A percentile compares a stretch with the other conserved stretches of the same genome.
phyloP scores from a whole-genome alignment of 164 flowering plant species.

The Vitis vinifera region DNA sequence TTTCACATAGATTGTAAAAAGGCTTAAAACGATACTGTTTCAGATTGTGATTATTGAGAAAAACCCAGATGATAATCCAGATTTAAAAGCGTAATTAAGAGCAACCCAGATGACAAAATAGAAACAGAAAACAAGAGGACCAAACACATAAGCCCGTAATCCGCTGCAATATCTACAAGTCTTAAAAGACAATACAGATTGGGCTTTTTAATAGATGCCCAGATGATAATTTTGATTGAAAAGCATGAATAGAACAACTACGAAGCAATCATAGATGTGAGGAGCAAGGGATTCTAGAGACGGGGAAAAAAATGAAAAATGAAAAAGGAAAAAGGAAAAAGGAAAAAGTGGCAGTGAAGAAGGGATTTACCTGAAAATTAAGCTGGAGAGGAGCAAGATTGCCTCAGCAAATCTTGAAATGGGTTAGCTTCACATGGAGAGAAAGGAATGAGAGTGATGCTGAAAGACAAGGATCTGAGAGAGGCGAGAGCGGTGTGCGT shows the following conservation, averaged over 20 bases:
- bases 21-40: neutral
- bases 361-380: constrained; percentile 17
- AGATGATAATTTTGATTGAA: too few species aligned
- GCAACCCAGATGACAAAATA: neutral
- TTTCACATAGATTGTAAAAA: neutral
- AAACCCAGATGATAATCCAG: neutral
- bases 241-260: too few species aligned
- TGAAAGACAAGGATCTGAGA: constrained; percentile 16
- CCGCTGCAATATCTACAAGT: too few species aligned
- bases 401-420: constrained; percentile 11
- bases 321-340: neutral
- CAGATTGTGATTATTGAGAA: neutral
- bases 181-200: too few species aligned
- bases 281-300: too few species aligned
- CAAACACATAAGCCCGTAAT: too few species aligned
- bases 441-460: neutral
- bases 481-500: neutral
- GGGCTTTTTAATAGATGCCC: too few species aligned
- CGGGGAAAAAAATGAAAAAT: neutral
- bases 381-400: constrained; percentile 6
- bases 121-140: neutral
- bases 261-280: neutral
- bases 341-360: neutral
- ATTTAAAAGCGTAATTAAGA: constrained; percentile 6
- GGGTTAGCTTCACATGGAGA: constrained; percentile 1